Conservation (phyloP, 2,329 filamentous ascomycete genomes). For the Pestalotiopsis sp. region DNA sequence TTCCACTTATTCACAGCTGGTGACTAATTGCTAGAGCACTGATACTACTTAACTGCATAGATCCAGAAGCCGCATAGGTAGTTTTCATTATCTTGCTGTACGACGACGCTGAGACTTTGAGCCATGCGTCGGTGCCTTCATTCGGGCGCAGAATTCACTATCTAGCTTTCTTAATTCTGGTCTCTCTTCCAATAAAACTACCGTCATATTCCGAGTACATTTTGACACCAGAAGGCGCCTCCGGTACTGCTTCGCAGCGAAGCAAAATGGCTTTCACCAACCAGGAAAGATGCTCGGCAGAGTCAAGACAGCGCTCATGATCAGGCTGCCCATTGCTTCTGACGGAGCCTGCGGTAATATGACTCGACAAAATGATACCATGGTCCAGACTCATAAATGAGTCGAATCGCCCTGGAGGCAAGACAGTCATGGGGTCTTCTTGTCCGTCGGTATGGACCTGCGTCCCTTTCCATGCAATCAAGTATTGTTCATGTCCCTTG, state of each 20-base stretch:
- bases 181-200: not conserved
- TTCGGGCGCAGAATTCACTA: not conserved
- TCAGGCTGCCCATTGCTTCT: too few species aligned
- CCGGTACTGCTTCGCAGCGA: not conserved
- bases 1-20: not conserved
- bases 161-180: not conserved
- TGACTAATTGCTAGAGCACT: not conserved
- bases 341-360: too few species aligned
- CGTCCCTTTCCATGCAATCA: not conserved
- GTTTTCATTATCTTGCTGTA: not conserved
- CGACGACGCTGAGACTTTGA: not conserved
- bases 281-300: too few species aligned
- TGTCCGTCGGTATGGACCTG: not conserved
- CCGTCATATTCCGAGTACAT: not conserved
- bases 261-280: not conserved
- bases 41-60: not conserved
- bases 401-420: too few species aligned
- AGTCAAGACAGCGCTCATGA: too few species aligned
- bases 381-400: too few species aligned
- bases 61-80: not conserved
- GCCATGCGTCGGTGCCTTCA: not conserved
- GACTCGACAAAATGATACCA: too few species aligned
- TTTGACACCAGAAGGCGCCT: not conserved
- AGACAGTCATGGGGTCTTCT: not conserved
- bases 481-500: conserved; percentile 6